These are phyloP conservation scores for Cryptococcus deneoformans DNA, from an alignment of 1,284 basidiomycete genomes.

Conservation along the genomic window DNA sequence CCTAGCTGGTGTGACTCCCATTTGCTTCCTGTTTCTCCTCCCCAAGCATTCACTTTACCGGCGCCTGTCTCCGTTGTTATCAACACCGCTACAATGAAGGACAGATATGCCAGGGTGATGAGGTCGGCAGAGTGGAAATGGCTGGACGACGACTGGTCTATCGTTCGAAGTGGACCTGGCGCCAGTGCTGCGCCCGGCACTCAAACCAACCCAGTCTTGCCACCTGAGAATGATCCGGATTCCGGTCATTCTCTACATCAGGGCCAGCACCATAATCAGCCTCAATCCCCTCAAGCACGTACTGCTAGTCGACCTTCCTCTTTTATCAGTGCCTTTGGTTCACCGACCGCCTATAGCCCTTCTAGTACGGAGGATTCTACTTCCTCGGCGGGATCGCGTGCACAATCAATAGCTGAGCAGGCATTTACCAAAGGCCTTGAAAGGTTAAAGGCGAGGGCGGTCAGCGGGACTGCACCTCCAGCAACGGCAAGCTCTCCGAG, in stretches of 20 bases:
- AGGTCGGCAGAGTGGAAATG: conserved; percentile 77
- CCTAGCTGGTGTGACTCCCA: conserved; percentile 69
- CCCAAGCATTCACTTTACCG: conserved; percentile 48
- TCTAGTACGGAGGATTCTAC: neutral
- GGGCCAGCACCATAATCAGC: neutral
- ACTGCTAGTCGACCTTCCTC: conserved; percentile 16
- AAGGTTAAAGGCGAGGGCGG: conserved; percentile 41
- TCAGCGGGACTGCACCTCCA: neutral
- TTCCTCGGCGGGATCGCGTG: conserved; percentile 13
- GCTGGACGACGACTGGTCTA: conserved; percentile 83
- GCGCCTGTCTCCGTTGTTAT: conserved; percentile 52
- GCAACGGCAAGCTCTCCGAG: conserved; percentile 12
- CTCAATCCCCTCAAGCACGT: neutral
- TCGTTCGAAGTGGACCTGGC: conserved; percentile 51
- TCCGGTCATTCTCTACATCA: neutral
- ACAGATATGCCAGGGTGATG: conserved; percentile 53
- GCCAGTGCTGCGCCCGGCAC: conserved; percentile 11
- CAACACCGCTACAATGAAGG: conserved; percentile 36
- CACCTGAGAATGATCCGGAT: conserved; percentile 4
- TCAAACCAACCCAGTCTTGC: neutral
- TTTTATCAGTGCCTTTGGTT: conserved; percentile 15
- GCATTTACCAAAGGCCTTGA: conserved; percentile 51
- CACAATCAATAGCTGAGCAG: conserved; percentile 47
- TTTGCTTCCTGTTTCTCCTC: conserved; percentile 56
- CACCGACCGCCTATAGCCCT: conserved; percentile 7